These are phyloP conservation scores for Nothophytophthora sp. DNA, from an alignment of 352 stramenopile genomes.

Conservation along the genomic window DNA sequence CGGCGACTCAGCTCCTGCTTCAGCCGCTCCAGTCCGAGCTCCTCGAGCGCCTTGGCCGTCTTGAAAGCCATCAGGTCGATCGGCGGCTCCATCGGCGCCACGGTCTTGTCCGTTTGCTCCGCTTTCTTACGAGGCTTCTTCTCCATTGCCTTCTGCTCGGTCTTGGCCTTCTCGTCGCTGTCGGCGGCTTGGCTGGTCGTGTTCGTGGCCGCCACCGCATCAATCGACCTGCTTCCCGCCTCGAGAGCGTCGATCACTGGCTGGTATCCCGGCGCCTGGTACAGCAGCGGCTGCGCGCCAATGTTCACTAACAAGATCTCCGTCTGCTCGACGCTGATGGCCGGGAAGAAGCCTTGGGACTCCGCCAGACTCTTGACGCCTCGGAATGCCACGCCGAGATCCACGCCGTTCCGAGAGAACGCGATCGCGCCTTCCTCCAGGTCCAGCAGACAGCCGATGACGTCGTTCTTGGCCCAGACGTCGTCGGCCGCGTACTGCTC, in stretches of 20 bases:
- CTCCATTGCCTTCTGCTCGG: conserved; percentile 6
- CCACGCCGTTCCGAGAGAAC: conserved; percentile 87
- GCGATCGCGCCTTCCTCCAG: conserved; percentile 64
- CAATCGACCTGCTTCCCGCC: conserved; percentile 1
- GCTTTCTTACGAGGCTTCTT: neutral
- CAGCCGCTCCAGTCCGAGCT: conserved; percentile 88
- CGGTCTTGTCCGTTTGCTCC: conserved; percentile 15
- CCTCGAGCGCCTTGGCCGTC: conserved; percentile 70
- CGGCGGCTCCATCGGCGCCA: conserved; percentile 10
- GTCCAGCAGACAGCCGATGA: conserved; percentile 89
- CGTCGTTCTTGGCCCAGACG: conserved; percentile 79
- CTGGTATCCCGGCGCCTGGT: conserved; percentile 40
- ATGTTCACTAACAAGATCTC: conserved; percentile 88
- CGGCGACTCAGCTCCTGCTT: conserved; percentile 93
- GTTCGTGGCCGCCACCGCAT: neutral
- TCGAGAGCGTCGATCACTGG: conserved; percentile 49
- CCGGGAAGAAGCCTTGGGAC: conserved; percentile 65
- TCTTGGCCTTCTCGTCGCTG: neutral
- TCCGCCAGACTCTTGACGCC: conserved; percentile 31
- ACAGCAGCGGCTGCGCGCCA: conserved; percentile 73
- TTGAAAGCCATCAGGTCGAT: conserved; percentile 63
- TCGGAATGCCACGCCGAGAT: conserved; percentile 62
- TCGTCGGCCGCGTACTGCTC: conserved; percentile 46
- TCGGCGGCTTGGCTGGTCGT: neutral
- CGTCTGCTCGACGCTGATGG: conserved; percentile 80